Percentiles rank a stretch among this genome's conserved stretches.
phyloP scores from a whole-genome alignment of 768 basidiomycete genomes.

The Kockovaella imperatae region DNA sequence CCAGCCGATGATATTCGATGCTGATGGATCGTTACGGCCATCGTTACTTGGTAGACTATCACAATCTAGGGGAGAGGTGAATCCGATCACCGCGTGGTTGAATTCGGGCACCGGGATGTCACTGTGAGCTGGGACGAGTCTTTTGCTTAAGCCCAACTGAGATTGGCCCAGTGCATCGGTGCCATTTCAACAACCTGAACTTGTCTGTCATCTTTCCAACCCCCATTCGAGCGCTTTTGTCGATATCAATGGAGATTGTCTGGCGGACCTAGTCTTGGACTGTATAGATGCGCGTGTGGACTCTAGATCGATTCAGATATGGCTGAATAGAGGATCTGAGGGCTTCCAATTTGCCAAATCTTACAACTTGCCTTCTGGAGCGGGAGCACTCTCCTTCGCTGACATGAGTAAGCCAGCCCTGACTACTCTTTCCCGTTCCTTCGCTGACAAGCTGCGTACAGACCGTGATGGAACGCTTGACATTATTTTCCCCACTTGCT shows the following conservation, averaged over 20 bases:
- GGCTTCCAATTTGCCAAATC: constrained; percentile 65
- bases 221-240: constrained; percentile 93
- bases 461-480: constrained; percentile 96
- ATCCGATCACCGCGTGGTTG: constrained; percentile 58
- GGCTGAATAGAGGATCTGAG: constrained; percentile 73
- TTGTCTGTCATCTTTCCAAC: constrained; percentile 62
- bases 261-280: constrained; percentile 79
- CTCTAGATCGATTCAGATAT: constrained; percentile 71
- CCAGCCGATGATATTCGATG: constrained; percentile 80
- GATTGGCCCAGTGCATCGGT: constrained; percentile 51
- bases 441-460: constrained; percentile 3
- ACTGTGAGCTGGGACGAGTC: constrained; percentile 51
- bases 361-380: constrained; percentile 64
- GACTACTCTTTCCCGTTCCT: background rate
- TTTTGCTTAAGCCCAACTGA: background rate
- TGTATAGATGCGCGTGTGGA: constrained; percentile 60
- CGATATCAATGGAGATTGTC: constrained; percentile 90
- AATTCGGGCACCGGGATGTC: constrained; percentile 70
- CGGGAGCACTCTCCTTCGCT: constrained; percentile 75
- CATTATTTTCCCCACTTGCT: constrained; percentile 82
- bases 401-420: constrained; percentile 62
- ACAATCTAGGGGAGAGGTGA: background rate
- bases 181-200: constrained; percentile 54
- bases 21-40: constrained; percentile 79
- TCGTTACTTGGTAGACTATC: constrained; percentile 67